These are phyloP conservation scores for Trematosphaeria pertusa DNA, from an alignment of 2,329 filamentous ascomycete species.

Conservation along the genomic window DNA sequence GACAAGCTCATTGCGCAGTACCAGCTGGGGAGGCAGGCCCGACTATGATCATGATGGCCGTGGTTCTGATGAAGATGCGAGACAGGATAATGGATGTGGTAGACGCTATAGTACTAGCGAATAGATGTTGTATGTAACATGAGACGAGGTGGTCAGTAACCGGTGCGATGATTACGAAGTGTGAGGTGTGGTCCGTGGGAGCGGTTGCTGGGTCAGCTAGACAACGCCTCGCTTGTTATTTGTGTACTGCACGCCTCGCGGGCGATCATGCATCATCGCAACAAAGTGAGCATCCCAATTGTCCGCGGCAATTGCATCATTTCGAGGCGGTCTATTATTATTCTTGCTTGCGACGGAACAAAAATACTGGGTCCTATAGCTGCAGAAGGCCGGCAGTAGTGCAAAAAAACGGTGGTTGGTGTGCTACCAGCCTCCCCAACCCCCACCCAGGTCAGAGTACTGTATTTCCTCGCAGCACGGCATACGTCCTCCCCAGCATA, in stretches of 20 bases:
- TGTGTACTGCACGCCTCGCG: neutral
- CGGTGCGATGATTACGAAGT: too few relatives aligned
- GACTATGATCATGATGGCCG: too few relatives aligned
- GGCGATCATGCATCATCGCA: neutral
- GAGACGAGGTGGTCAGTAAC: too few relatives aligned
- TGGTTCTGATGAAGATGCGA: too few relatives aligned
- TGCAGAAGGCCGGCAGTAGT: slow-evolving; percentile 19
- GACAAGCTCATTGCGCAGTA: slow-evolving; percentile 43
- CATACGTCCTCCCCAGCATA: slow-evolving; percentile 4
- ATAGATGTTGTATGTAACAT: too few relatives aligned
- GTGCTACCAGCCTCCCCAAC: slow-evolving; percentile 37
- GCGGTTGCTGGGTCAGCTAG: neutral
- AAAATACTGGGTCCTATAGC: too few relatives aligned
- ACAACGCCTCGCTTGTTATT: neutral
- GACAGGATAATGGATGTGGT: too few relatives aligned
- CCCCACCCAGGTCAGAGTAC: slow-evolving; percentile 35
- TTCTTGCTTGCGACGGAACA: too few relatives aligned
- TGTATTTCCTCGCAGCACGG: slow-evolving; percentile 38
- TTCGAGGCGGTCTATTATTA: too few relatives aligned
- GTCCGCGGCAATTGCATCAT: neutral
- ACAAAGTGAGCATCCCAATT: neutral
- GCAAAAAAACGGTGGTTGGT: slow-evolving; percentile 24
- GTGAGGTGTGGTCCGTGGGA: neutral
- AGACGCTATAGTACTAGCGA: too few relatives aligned
- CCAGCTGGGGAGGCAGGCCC: slow-evolving; percentile 21